A percentile compares a stretch with the other conserved stretches of the same genome.
Evolutionary conservation across 2,329 filamentous ascomycete species (phyloP).

Genomic region (Penicillium sp.): DNA sequence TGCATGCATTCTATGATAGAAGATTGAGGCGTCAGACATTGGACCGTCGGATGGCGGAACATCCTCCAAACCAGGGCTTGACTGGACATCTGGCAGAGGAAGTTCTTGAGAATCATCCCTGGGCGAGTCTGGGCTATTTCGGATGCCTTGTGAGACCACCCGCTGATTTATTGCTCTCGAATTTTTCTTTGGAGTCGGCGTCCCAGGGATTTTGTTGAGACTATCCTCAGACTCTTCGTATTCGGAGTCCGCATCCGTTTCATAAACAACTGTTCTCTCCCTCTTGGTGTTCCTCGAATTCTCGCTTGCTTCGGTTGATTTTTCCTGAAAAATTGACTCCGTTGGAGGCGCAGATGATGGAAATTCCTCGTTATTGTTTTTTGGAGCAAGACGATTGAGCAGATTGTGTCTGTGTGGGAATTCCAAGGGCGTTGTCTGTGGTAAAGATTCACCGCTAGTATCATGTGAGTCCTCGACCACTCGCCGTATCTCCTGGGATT

Average conservation of each 20-base stretch:
- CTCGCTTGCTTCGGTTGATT: neutral
- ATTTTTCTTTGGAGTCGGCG: conserved; percentile 4
- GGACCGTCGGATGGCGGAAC: conserved; percentile 28
- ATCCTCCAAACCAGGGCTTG: conserved; percentile 26
- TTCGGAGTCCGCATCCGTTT: conserved; percentile 44
- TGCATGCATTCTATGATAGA: conserved; percentile 36
- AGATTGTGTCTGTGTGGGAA: neutral
- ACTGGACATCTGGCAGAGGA: conserved; percentile 26
- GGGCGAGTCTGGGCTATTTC: conserved; percentile 13
- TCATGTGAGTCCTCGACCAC: conserved; percentile 7
- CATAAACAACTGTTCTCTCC: conserved; percentile 40
- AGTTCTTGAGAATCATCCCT: conserved; percentile 35
- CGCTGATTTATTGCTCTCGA: neutral
- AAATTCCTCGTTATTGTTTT: neutral
- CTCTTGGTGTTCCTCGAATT: conserved; percentile 11
- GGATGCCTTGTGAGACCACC: neutral
- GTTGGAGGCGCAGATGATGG: conserved; percentile 1
- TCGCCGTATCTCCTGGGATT: conserved; percentile 8
- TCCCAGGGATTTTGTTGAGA: conserved; percentile 13
- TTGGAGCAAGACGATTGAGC: neutral
- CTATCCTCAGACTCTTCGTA: conserved; percentile 30
- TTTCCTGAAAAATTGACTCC: conserved; percentile 2
- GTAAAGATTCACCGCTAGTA: neutral
- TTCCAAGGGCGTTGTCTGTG: conserved; percentile 1
- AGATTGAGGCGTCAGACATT: conserved; percentile 39